Evolutionary conservation across 2,329 filamentous ascomycete genomes (phyloP), one percentile per base, ranked within the genome.

Genomic region (Sporothrix pallida): DNA sequence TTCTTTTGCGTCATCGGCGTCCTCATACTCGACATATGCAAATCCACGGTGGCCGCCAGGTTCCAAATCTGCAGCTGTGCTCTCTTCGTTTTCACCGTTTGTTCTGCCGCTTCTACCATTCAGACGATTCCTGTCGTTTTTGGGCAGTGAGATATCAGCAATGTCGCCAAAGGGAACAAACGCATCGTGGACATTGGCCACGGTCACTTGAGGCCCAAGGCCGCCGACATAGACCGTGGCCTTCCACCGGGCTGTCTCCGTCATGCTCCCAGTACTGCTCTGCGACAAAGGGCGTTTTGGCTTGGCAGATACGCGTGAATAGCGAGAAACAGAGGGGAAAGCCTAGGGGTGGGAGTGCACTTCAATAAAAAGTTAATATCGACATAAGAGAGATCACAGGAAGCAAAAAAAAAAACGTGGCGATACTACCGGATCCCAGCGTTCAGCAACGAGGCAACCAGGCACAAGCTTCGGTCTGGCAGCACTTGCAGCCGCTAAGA

Each of bases 111-210:
- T 85, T 67, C 88, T 90, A 7, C 92, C 90, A 76, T 93, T 37
- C 2, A 37, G 7, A 37, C 31, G 31, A 37, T 7, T 91, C 75
- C 91, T 86, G 80, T 97, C 95, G 73, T 94, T 92, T 82, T 96
- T 97, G 23, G 96, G 96, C 17, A 99, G 85, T 69, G 93, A 92
- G 77, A 99, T 91, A 80, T 98, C 94, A 77, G 93, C 90, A 75
- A 99, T 95, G 81, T 98, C 95, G 80, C 97, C 96, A 82, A 99
- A 99, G 0, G 97, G 96, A 73, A 99, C 89, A 84, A 99, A 99
- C 72, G 95, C 95, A 79, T 97, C 93, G 78, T 94, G 91, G 65
- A 99, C 86, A 75, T 91, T 93, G 75, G 89, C 88, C 52, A 86
- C 85, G 13, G 91, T 95, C 74, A 97, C 94, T 70, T 90, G 87